These are phyloP conservation scores for Pestalotiopsis sp. DNA, from an alignment of 2,329 filamentous ascomycete species.

Conservation along the genomic window DNA sequence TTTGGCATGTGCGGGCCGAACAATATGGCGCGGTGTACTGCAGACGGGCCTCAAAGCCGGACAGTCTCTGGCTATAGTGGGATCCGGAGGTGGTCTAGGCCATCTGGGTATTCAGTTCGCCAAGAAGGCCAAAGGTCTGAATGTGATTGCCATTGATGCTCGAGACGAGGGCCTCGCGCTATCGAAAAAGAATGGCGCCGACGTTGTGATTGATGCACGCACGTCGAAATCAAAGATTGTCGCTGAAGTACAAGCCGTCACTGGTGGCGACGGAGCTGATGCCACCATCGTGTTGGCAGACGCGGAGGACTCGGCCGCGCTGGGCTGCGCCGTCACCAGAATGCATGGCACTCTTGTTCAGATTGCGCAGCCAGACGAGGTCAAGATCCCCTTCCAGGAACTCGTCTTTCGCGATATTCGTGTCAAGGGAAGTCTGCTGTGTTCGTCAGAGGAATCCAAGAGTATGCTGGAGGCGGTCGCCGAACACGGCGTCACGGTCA, in stretches of 20 bases:
- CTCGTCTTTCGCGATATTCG: constrained; percentile 35
- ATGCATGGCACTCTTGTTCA: constrained; percentile 63
- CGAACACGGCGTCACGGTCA: constrained; percentile 48
- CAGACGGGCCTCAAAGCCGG: constrained; percentile 18
- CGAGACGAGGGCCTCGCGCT: constrained; percentile 55
- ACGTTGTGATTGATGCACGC: constrained; percentile 55
- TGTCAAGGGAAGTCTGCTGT: constrained; percentile 38
- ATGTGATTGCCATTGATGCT: constrained; percentile 57
- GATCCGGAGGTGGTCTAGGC: constrained; percentile 53
- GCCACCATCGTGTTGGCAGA: constrained; percentile 58
- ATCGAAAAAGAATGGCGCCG: constrained; percentile 48
- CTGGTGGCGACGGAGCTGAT: constrained; percentile 51
- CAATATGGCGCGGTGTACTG: constrained; percentile 13
- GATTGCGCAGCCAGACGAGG: constrained; percentile 61
- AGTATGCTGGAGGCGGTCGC: constrained; percentile 51
- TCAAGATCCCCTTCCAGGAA: constrained; percentile 62
- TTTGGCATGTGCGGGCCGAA: constrained; percentile 39
- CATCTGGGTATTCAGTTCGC: constrained; percentile 55
- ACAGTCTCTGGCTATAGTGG: constrained; percentile 47
- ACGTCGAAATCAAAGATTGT: constrained; percentile 49
- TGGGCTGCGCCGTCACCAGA: constrained; percentile 57
- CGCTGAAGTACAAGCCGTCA: constrained; percentile 47
- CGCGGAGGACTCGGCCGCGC: constrained; percentile 48
- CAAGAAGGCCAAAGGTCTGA: constrained; percentile 46
- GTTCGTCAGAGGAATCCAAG: constrained; percentile 43